These are phyloP conservation scores for Naganishia antarctica DNA, from an alignment of 768 basidiomycete genomes.

Conservation along the genomic window DNA sequence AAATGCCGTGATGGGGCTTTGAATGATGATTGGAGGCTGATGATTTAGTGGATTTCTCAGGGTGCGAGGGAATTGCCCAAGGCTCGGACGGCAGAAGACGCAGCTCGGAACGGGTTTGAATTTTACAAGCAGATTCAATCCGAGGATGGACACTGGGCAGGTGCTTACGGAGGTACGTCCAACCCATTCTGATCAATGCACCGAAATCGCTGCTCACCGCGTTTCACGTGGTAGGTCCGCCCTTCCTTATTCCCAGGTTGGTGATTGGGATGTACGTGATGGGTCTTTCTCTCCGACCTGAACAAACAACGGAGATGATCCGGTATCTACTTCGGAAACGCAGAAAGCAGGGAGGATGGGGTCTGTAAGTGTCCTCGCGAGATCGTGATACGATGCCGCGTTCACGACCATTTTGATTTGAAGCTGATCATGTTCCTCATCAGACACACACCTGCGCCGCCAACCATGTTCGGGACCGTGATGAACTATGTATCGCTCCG, in stretches of 20 bases:
- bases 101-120: conserved; percentile 76
- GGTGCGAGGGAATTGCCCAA: conserved; percentile 61
- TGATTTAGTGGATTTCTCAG: too few relatives aligned
- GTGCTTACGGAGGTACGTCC: conserved; percentile 66
- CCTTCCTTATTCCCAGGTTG: conserved; percentile 58
- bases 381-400: too few relatives aligned
- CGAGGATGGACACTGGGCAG: conserved; percentile 86
- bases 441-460: conserved; percentile 69
- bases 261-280: conserved; percentile 90
- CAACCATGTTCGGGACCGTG: conserved; percentile 89
- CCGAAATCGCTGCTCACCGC: background rate
- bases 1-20: too few relatives aligned
- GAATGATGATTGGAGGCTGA: too few relatives aligned
- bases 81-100: conserved; percentile 66
- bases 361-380: conserved; percentile 85
- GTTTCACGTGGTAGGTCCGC: conserved; percentile 57
- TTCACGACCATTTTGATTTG: too few relatives aligned
- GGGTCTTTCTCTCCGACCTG: conserved; percentile 69
- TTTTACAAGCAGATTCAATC: conserved; percentile 88
- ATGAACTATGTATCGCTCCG: conserved; percentile 85
- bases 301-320: conserved; percentile 81
- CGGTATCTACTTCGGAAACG: conserved; percentile 74
- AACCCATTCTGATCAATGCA: background rate
- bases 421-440: conserved; percentile 7
- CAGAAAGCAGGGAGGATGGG: conserved; percentile 85